Evolutionary conservation across 1,139 yeast genomes (phyloP), one percentile per base, ranked within the genome.

Genomic region (Suhomyces chickasaworum): DNA sequence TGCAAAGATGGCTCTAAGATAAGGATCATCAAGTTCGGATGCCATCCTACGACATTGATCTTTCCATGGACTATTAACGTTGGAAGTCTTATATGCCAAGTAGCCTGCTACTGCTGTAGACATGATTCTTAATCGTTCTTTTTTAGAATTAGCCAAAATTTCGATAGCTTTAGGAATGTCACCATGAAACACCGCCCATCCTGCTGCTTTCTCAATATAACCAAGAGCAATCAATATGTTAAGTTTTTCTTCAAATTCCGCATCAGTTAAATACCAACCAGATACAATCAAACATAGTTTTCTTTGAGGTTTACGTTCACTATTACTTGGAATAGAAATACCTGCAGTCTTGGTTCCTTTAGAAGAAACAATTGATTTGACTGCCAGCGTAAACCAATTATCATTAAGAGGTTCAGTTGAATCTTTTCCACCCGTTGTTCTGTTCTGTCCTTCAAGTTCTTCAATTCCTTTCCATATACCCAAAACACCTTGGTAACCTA

Each of bases 111-210:
- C 89, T 0, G 98, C 98, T 0, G 98, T 86, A 0, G 97, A 89
- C 77, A 93, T 90, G 41, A 93, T 74, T 42, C 87, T 68, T 40
- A 89, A 73, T 42, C 86, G 70, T 55, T 84, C 87, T 46, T 78
- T 80, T 42, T 79, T 78, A 2, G 89, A 79, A 16, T 65, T 63
- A 1, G 82, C 74, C 46, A 93, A 69, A 10, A 89, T 84, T 29
- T 81, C 82, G 8, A 91, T 87, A 0, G 97, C 97, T 47, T 84
- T 77, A 4, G 81, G 78, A 2, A 93, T 87, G 63, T 90, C 88
- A 2, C 96, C 97, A 61, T 89, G 95, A 64, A 93, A 93, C 0
- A 90, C 93, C 0, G 98, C 97, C 96, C 97, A 89, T 0, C 96
- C 98, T 0, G 98, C 99, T 0, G 99, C 98, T 60, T 93, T 85